These are phyloP conservation scores for Ustilago xerochloae DNA, from an alignment of 1,284 basidiomycete species.

Conservation along the genomic window DNA sequence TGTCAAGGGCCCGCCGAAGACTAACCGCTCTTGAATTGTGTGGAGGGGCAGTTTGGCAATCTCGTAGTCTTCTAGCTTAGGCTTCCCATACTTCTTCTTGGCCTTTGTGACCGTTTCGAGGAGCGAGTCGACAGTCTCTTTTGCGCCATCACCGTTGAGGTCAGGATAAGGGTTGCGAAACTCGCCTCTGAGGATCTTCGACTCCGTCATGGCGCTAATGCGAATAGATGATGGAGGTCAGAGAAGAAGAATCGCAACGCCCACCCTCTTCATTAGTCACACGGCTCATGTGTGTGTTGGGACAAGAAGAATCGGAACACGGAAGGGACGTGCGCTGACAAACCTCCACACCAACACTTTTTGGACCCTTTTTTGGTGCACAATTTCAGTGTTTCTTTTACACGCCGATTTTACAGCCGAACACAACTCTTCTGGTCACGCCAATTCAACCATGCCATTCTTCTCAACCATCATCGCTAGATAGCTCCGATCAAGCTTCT, in stretches of 20 bases:
- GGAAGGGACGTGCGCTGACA: constrained; percentile 2
- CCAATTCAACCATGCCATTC: not conserved
- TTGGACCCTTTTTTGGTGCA: not conserved
- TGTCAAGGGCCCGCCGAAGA: not conserved
- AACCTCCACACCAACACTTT: constrained; percentile 21
- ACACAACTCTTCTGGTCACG: not conserved
- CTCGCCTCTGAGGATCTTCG: constrained; percentile 15
- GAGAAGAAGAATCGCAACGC: not conserved
- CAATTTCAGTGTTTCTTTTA: constrained; percentile 1
- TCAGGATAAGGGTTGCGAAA: constrained; percentile 26
- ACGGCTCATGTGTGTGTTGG: not conserved
- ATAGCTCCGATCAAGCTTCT: not conserved
- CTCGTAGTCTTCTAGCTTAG: constrained; percentile 6
- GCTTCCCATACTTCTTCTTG: constrained; percentile 10
- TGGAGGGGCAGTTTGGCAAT: not conserved
- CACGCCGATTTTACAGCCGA: not conserved
- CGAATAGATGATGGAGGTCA: not conserved
- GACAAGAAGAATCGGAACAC: not conserved
- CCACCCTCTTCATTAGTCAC: not conserved
- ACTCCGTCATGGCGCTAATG: constrained; percentile 1
- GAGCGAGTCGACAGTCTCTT: constrained; percentile 22
- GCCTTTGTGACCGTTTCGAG: constrained; percentile 16
- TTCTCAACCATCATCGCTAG: not conserved
- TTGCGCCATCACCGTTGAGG: constrained; percentile 13
- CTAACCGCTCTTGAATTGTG: not conserved